A percentile compares a stretch with the other conserved stretches of the same genome.
Evolutionary conservation across 805 yeast genomes (phyloP).

Genomic region (Wickerhamomyces silvicola): DNA sequence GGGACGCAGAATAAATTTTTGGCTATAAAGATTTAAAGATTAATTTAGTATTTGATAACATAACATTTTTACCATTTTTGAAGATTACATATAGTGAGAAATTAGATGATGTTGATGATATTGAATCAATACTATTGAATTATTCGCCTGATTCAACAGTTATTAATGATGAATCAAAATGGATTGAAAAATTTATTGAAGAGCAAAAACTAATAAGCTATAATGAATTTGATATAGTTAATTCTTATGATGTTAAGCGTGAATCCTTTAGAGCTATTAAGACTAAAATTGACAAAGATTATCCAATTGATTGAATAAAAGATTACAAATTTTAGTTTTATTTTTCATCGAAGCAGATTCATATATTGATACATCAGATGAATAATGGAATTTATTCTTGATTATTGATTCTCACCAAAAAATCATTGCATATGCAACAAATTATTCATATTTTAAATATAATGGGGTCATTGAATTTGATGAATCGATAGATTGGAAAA

Average conservation of each 20-base stretch:
- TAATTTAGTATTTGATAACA: conserved; percentile 64
- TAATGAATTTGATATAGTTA: conserved; percentile 30
- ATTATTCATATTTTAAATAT: conserved; percentile 78
- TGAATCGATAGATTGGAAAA: conserved; percentile 20
- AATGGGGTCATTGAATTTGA: conserved; percentile 50
- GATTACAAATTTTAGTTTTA: conserved; percentile 75
- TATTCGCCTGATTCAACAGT: conserved; percentile 59
- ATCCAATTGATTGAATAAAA: conserved; percentile 49
- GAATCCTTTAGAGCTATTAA: conserved; percentile 47
- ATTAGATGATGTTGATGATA: conserved; percentile 55
- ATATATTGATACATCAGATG: conserved; percentile 70
- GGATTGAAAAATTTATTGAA: conserved; percentile 51
- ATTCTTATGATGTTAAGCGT: conserved; percentile 28
- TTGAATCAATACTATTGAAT: conserved; percentile 45
- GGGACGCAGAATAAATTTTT: conserved; percentile 81
- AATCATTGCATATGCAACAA: conserved; percentile 77
- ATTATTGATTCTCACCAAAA: conserved; percentile 31
- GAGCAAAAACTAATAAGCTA: conserved; percentile 37
- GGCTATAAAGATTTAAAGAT: conserved; percentile 73
- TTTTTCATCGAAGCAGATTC: conserved; percentile 93
- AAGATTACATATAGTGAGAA: conserved; percentile 50
- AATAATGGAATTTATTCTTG: conserved; percentile 73
- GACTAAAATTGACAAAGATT: conserved; percentile 26
- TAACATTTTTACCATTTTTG: conserved; percentile 67
- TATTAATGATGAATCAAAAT: conserved; percentile 54